Percentiles rank a stretch among this genome's conserved stretches.
Evolutionary conservation across 192 early-diverging fungal species (phyloP).

Genomic region (Hyaloraphidium curvatum): DNA sequence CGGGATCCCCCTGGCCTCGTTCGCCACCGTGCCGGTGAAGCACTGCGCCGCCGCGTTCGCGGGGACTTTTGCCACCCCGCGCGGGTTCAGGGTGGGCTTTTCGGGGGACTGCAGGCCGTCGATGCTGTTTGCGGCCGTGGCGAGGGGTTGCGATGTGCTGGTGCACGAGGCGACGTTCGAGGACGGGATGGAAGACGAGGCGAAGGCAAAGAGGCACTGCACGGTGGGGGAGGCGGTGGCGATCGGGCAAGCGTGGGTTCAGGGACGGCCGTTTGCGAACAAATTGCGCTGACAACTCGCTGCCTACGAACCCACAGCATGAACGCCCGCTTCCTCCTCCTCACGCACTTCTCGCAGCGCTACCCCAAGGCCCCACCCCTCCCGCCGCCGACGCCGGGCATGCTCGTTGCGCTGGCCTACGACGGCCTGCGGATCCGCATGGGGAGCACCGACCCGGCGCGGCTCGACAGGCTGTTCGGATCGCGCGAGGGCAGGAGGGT

Average conservation of each 20-base stretch:
- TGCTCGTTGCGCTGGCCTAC: too few species aligned
- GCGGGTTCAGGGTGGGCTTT: slow-evolving; percentile 13
- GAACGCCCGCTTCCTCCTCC: slow-evolving; percentile 58
- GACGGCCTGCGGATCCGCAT: too few species aligned
- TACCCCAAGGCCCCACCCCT: slow-evolving; percentile 81
- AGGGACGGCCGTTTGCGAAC: neutral
- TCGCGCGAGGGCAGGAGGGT: too few species aligned
- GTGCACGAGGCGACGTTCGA: slow-evolving; percentile 89
- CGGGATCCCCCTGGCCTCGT: too few species aligned
- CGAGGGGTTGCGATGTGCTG: slow-evolving; percentile 40
- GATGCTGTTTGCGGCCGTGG: slow-evolving; percentile 44
- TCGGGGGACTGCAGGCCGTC: slow-evolving; percentile 91
- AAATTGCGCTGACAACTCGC: neutral
- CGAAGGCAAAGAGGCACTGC: slow-evolving; percentile 59
- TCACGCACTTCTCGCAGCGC: slow-evolving; percentile 94
- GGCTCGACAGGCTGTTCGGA: too few species aligned
- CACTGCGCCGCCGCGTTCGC: slow-evolving; percentile 74
- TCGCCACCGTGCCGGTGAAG: slow-evolving; percentile 51
- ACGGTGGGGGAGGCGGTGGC: slow-evolving; percentile 73
- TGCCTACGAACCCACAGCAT: slow-evolving; percentile 30
- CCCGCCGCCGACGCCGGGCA: too few species aligned
- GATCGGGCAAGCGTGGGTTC: slow-evolving; percentile 40
- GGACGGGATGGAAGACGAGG: slow-evolving; percentile 45
- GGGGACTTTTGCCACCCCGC: slow-evolving; percentile 24
- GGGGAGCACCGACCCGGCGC: too few species aligned